Evolutionary conservation across 495 filamentous ascomycete species (phyloP).

Genomic region (Astrothelium subdiscretum): DNA sequence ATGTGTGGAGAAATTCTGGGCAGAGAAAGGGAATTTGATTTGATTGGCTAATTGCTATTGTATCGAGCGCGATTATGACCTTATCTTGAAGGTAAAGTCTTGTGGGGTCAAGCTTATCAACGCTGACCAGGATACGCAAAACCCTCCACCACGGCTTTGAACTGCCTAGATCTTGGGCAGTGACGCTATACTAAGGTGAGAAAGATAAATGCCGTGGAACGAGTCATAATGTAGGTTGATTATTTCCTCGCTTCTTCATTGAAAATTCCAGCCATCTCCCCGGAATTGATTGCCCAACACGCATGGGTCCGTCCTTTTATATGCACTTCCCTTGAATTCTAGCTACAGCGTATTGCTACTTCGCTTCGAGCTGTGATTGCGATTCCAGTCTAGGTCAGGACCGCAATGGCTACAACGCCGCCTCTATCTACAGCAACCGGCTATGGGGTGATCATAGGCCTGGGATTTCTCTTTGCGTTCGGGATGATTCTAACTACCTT

Average conservation of each 20-base stretch:
- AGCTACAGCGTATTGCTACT: neutral
- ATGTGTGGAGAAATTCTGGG: neutral
- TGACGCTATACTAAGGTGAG: neutral
- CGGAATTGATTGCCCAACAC: neutral
- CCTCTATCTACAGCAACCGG: constrained; percentile 17
- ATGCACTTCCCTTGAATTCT: neutral
- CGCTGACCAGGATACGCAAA: neutral
- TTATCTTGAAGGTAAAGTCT: neutral
- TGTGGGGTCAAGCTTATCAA: constrained; percentile 1
- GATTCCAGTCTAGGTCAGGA: neutral
- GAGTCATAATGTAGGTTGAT: neutral
- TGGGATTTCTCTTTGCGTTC: constrained; percentile 29
- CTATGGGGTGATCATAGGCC: constrained; percentile 28
- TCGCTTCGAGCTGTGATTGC: neutral
- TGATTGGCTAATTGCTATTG: neutral
- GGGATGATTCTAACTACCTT: constrained; percentile 31
- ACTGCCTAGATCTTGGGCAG: neutral
- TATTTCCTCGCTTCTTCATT: neutral
- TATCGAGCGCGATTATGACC: neutral
- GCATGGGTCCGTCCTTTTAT: too few relatives aligned
- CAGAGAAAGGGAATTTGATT: neutral
- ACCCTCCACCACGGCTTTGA: neutral
- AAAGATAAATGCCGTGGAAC: neutral
- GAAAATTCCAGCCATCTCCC: neutral
- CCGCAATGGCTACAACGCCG: constrained; percentile 9